phyloP scores from a whole-genome alignment of 2,329 filamentous ascomycete genomes.

The Fusarium sp. region DNA sequence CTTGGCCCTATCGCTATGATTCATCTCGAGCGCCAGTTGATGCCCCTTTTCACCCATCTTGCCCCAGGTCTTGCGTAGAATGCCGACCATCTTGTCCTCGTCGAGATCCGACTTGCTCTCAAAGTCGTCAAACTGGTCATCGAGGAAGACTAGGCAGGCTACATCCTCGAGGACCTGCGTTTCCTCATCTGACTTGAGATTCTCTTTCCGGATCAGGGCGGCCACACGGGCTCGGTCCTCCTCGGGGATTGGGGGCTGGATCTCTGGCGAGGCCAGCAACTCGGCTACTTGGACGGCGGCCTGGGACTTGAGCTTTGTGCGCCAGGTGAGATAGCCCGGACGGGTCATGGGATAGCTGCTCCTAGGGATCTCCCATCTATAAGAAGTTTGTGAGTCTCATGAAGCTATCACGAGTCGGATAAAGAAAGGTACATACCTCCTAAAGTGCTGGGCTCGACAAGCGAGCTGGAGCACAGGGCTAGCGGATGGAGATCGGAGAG shows the following conservation, averaged over 20 bases:
- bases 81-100: constrained; percentile 77
- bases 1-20: constrained; percentile 68
- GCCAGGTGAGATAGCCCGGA: constrained; percentile 81
- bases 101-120: constrained; percentile 70
- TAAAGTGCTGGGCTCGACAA: constrained; percentile 84
- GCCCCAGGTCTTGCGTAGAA: constrained; percentile 75
- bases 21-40: constrained; percentile 70
- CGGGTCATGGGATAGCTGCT: constrained; percentile 75
- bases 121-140: constrained; percentile 85
- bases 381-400: not conserved
- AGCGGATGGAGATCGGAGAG: constrained; percentile 65
- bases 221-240: constrained; percentile 69
- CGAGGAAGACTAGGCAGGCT: constrained; percentile 85
- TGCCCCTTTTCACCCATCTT: constrained; percentile 74
- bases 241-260: constrained; percentile 50
- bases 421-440: constrained; percentile 56
- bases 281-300: constrained; percentile 62
- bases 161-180: constrained; percentile 83
- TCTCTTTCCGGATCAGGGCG: constrained; percentile 80
- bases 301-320: constrained; percentile 75
- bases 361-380: constrained; percentile 79
- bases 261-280: constrained; percentile 54
- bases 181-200: constrained; percentile 65
- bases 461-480: constrained; percentile 75
- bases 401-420: not conserved